These are phyloP conservation scores for Pseudogymnoascus sp. DNA, from an alignment of 2,329 filamentous ascomycete species.

Conservation along the genomic window DNA sequence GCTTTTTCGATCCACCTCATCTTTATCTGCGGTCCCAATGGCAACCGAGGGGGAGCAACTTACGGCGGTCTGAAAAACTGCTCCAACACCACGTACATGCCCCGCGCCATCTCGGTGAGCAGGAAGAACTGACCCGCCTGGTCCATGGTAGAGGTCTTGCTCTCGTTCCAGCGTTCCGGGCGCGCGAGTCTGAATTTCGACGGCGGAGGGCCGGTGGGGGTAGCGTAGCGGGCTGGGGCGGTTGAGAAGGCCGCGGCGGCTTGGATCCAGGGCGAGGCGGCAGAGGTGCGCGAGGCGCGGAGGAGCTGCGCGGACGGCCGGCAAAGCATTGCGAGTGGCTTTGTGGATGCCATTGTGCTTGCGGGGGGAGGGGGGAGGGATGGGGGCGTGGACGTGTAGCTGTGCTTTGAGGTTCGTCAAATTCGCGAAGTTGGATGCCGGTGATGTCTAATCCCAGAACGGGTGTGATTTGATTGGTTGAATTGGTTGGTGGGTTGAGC, in stretches of 20 bases:
- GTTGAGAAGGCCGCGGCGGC: conserved; percentile 24
- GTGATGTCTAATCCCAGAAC: conserved; percentile 8
- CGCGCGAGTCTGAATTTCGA: conserved; percentile 70
- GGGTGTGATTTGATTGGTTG: conserved; percentile 1
- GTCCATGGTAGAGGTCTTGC: conserved; percentile 69
- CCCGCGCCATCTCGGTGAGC: conserved; percentile 87
- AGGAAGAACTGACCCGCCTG: conserved; percentile 90
- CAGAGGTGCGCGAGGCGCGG: conserved; percentile 20
- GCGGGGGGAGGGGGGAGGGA: conserved; percentile 18
- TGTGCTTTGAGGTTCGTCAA: conserved; percentile 12
- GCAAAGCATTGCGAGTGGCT: conserved; percentile 29
- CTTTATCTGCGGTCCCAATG: conserved; percentile 5
- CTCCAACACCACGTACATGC: conserved; percentile 96
- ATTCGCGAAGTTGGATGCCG: conserved; percentile 11
- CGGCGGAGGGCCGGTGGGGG: conserved; percentile 71
- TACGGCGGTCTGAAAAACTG: conserved; percentile 98
- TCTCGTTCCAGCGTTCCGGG: conserved; percentile 71
- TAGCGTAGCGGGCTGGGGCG: conserved; percentile 34
- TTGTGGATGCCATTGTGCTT: conserved; percentile 27
- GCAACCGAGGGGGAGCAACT: conserved; percentile 30
- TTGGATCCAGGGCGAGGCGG: not conserved
- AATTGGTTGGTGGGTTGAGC: not conserved
- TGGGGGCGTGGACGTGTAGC: conserved; percentile 12
- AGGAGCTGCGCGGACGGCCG: conserved; percentile 24
- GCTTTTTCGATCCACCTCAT: not conserved